A percentile compares a stretch with the other conserved stretches of the same genome.
Conservation (phyloP, 2,329 filamentous ascomycete species). For the Malbranchea cinnamomea region DNA sequence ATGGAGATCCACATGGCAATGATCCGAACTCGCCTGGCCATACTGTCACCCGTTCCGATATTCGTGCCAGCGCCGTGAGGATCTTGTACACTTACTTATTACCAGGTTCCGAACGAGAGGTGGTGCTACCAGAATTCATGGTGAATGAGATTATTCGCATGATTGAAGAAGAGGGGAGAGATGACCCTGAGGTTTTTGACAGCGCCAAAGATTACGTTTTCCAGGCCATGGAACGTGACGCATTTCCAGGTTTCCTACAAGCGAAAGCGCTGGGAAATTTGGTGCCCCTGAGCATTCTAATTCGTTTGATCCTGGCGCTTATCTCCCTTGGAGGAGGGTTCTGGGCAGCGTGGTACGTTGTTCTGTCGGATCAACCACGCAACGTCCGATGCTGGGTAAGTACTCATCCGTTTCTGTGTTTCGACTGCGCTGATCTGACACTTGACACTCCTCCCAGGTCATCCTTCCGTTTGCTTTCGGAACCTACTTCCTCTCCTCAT, state of each 20-base stretch:
- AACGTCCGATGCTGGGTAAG: constrained; percentile 71
- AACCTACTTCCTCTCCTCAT: constrained; percentile 75
- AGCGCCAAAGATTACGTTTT: constrained; percentile 98
- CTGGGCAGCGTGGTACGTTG: constrained; percentile 86
- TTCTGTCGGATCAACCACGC: constrained; percentile 70
- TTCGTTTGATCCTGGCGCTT: constrained; percentile 72
- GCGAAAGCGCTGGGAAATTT: constrained; percentile 93
- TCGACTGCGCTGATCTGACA: background rate
- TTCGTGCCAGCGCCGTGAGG: constrained; percentile 88
- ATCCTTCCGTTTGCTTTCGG: constrained; percentile 87
- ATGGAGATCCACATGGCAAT: constrained; percentile 40
- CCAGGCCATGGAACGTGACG: constrained; percentile 97
- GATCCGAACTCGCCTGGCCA: constrained; percentile 74
- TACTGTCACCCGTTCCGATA: constrained; percentile 74
- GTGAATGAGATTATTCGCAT: constrained; percentile 70
- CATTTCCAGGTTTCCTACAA: constrained; percentile 91
- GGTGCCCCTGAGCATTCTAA: constrained; percentile 76
- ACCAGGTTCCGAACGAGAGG: constrained; percentile 90
- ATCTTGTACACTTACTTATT: constrained; percentile 97
- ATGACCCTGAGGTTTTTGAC: constrained; percentile 95
- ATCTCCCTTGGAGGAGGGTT: constrained; percentile 80
- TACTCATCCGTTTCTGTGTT: constrained; percentile 9
- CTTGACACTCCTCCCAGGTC: constrained; percentile 29
- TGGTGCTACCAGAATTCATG: constrained; percentile 78
- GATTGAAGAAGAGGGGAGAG: constrained; percentile 80